These are phyloP conservation scores for Colletotrichum spinosum DNA, from an alignment of 2,329 filamentous ascomycete genomes.

Conservation along the genomic window DNA sequence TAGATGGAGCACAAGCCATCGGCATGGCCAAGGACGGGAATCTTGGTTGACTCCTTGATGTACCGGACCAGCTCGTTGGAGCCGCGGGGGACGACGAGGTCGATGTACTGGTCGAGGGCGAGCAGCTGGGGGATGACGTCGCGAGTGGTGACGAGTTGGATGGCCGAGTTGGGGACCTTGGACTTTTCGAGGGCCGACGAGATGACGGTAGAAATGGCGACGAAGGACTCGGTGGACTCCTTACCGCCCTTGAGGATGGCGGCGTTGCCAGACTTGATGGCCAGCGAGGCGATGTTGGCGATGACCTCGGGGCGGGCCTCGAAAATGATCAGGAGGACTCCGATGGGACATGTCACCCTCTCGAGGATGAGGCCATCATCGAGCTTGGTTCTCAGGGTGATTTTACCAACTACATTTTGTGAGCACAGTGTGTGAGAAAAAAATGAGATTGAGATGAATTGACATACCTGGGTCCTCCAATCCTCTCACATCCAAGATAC, in stretches of 20 bases:
- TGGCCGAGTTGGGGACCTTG: conserved; percentile 83
- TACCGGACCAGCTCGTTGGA: conserved; percentile 90
- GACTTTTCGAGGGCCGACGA: conserved; percentile 79
- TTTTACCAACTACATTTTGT: conserved; percentile 75
- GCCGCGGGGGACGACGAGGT: conserved; percentile 93
- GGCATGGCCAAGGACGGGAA: conserved; percentile 95
- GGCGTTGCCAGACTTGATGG: conserved; percentile 97
- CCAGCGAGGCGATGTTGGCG: conserved; percentile 94
- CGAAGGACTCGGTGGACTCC: conserved; percentile 95
- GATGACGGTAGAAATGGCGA: conserved; percentile 88
- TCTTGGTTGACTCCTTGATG: conserved; percentile 91
- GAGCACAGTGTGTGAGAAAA: neutral
- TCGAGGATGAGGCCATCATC: conserved; percentile 89
- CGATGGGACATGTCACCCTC: conserved; percentile 92
- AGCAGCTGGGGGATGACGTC: conserved; percentile 92
- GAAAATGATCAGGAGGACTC: conserved; percentile 98
- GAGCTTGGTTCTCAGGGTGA: conserved; percentile 84
- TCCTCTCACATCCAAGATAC: conserved; percentile 87
- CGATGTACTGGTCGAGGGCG: conserved; percentile 86
- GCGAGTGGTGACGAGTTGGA: conserved; percentile 94
- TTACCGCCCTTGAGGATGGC: conserved; percentile 97
- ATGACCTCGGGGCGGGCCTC: conserved; percentile 98
- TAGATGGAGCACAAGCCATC: conserved; percentile 93
- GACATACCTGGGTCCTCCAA: conserved; percentile 85
- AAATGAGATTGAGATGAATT: conserved; percentile 10